These are phyloP conservation scores for Claviceps africana DNA, from an alignment of 2,329 filamentous ascomycete species.

Conservation along the genomic window DNA sequence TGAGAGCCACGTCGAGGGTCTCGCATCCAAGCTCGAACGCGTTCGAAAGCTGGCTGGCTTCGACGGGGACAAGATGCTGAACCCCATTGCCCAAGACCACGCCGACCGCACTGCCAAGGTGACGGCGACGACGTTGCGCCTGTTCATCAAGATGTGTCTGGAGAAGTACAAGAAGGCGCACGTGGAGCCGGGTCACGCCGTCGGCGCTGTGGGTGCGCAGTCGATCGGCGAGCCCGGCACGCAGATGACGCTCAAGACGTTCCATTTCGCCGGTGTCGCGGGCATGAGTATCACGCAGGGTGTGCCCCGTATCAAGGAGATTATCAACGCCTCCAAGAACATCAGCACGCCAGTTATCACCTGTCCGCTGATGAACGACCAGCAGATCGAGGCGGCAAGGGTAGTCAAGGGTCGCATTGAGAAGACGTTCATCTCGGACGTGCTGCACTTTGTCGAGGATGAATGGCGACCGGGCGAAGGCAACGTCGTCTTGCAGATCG, in stretches of 20 bases:
- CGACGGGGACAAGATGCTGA: conserved; percentile 15
- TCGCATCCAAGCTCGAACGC: conserved; percentile 46
- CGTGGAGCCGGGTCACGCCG: conserved; percentile 87
- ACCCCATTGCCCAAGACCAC: conserved; percentile 21
- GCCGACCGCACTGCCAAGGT: conserved; percentile 71
- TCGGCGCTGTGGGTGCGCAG: conserved; percentile 90
- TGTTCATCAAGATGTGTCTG: conserved; percentile 71
- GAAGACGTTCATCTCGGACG: conserved; percentile 79
- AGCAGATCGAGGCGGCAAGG: conserved; percentile 64
- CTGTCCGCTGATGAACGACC: conserved; percentile 67
- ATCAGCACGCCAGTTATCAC: conserved; percentile 93
- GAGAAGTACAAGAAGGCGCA: conserved; percentile 84
- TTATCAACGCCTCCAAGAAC: conserved; percentile 90
- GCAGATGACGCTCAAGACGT: conserved; percentile 98
- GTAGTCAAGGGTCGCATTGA: conserved; percentile 90
- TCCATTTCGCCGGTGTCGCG: conserved; percentile 99
- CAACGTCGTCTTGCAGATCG: conserved; percentile 61
- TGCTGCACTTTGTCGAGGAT: conserved; percentile 70
- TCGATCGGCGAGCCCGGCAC: conserved; percentile 97
- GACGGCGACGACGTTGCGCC: conserved; percentile 55
- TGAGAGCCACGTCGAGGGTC: conserved; percentile 51
- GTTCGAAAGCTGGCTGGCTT: conserved; percentile 39
- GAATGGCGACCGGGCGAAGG: conserved; percentile 61
- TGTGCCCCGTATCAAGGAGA: conserved; percentile 99
- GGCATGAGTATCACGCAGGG: conserved; percentile 99